Evolutionary conservation across 2,329 filamentous ascomycete species (phyloP), one percentile per base, ranked within the genome.

Genomic region (Trichoderma aggressivum): DNA sequence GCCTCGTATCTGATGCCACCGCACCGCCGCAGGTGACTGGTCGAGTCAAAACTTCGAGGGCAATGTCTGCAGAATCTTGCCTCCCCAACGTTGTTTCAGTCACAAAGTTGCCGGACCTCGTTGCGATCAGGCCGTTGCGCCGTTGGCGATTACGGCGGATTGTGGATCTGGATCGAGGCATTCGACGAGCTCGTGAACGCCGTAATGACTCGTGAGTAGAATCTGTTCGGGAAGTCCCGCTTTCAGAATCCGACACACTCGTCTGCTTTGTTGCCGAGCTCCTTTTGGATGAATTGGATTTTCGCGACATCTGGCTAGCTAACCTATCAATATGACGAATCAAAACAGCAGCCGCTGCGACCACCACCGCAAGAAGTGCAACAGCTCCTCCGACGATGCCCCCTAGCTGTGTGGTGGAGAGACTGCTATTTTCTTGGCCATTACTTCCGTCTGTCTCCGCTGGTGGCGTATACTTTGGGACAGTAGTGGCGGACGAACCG

Each of bases 301-400:
- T 77, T 65, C 76, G 80, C 3, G 79, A 80, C 4, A 82, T 81
- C 78, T 80, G 80, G 32, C 78, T 79, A 74, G 84, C 81, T 24
- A 86, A 83, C 55, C 79, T 82, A 71, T 82, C 86, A 18, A 89
- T 81, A 11, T 83, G 84, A 1, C 84, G 81, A 59, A 89, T 80
- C 60, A 89, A 83, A 62, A 87, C 78, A 72, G 81, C 84, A 2
- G 86, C 80, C 0, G 82, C 82, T 3, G 82, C 78, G 7, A 89
- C 50, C 12, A 88, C 80, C 30, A 84, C 79, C 1, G 86, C 70
- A 2, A 89, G 78, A 12, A 89, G 76, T 0, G 80, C 82, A 3
- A 86, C 79, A 14, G 84, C 84, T 1, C 86, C 87, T 2, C 82
- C 85, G 39, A 89, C 81, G 26, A 89, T 87, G 2, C 87, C 88